Evolutionary conservation across 352 stramenopile genomes (phyloP).

Genomic region (Phytophthora sojae): DNA sequence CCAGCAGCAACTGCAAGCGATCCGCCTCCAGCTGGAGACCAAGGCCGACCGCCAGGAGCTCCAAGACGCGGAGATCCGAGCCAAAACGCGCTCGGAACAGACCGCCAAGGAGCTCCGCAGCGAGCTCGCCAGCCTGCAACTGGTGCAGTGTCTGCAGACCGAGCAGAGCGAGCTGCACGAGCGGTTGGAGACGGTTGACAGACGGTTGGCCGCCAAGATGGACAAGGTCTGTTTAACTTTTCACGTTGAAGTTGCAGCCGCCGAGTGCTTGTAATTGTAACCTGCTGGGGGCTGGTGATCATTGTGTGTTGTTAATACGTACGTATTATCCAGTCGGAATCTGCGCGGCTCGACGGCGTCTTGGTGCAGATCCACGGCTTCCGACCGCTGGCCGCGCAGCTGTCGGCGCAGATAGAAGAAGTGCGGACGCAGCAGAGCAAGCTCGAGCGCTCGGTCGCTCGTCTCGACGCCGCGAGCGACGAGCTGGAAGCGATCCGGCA

Average conservation of each 20-base stretch:
- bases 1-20: constrained; percentile 10
- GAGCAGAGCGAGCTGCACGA: constrained; percentile 59
- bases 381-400: constrained; percentile 41
- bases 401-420: constrained; percentile 34
- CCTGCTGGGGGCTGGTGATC: constrained; percentile 1
- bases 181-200: constrained; percentile 51
- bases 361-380: constrained; percentile 69
- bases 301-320: neutral
- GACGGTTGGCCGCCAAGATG: constrained; percentile 58
- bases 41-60: constrained; percentile 40
- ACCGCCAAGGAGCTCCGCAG: constrained; percentile 33
- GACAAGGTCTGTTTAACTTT: constrained; percentile 54
- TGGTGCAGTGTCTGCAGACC: constrained; percentile 51
- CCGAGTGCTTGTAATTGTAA: neutral
- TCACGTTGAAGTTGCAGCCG: constrained; percentile 5
- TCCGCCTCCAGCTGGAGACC: constrained; percentile 27
- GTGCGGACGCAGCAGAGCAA: constrained; percentile 24
- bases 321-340: constrained; percentile 45
- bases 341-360: constrained; percentile 51
- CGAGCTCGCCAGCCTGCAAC: constrained; percentile 44
- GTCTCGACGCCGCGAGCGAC: constrained; percentile 8
- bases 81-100: constrained; percentile 29
- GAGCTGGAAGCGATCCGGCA: constrained; percentile 21
- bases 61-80: constrained; percentile 8
- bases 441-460: constrained; percentile 12